Evolutionary conservation across 192 early-diverging fungal species (phyloP).

Genomic region (Coemansia sp.): DNA sequence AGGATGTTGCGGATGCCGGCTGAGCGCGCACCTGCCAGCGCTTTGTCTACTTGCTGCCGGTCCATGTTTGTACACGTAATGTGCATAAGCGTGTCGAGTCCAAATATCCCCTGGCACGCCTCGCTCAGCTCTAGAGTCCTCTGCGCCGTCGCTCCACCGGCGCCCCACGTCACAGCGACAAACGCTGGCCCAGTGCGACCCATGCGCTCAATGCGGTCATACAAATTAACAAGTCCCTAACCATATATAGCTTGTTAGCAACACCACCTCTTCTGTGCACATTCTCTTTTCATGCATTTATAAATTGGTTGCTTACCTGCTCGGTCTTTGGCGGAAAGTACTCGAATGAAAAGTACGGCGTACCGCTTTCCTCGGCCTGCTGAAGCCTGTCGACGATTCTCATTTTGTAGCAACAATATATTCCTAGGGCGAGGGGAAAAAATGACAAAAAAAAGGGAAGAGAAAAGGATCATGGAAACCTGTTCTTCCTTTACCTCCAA

Average conservation of each 20-base stretch:
- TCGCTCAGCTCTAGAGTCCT: slow-evolving; percentile 86
- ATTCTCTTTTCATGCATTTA: not conserved
- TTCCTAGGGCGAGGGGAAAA: not conserved
- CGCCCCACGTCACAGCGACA: slow-evolving; percentile 97
- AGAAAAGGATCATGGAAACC: slow-evolving; percentile 1
- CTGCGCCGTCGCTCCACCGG: slow-evolving; percentile 89
- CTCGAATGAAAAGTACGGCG: slow-evolving; percentile 85
- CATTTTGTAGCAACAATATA: slow-evolving; percentile 51
- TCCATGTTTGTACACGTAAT: slow-evolving; percentile 99
- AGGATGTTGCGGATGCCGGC: slow-evolving; percentile 93
- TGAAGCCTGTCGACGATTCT: slow-evolving; percentile 70
- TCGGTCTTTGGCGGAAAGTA: slow-evolving; percentile 99
- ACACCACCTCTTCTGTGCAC: too few relatives aligned
- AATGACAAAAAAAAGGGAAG: not conserved
- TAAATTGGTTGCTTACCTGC: slow-evolving; percentile 51
- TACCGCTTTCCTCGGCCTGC: slow-evolving; percentile 59
- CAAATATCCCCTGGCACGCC: slow-evolving; percentile 88
- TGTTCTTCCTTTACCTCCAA: not conserved
- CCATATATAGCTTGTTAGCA: too few relatives aligned
- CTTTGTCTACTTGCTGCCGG: slow-evolving; percentile 78
- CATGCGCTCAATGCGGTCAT: slow-evolving; percentile 97
- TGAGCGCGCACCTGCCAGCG: slow-evolving; percentile 79
- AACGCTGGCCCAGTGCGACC: slow-evolving; percentile 89
- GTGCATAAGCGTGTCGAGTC: slow-evolving; percentile 94
- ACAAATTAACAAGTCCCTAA: slow-evolving; percentile 87